Base-by-base conservation (phyloP, 306 rosid species). In the Ceratonia siliqua region DNA sequence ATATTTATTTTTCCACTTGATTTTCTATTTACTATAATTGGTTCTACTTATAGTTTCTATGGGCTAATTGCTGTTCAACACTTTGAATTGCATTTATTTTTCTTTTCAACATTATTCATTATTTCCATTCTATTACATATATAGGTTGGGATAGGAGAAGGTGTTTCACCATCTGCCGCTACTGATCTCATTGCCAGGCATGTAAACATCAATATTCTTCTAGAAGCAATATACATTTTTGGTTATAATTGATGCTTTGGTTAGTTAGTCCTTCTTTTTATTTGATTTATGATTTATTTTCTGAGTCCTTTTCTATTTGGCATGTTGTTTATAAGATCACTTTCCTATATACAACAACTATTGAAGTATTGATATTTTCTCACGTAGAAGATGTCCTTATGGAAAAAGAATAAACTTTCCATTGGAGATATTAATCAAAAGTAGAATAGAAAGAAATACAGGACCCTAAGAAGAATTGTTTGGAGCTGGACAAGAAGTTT, bases 111-210 rank as follows among this genome's bases (percentile, higher is more conserved):
- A 48, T 8, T 62, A 69, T 41, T 83, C 59, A 73, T 80, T 33
- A 66, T 21, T 77, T 70, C 36, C 55, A 66, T 73, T 74, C 65
- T 35, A 13, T 82, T 75, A 50, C 55, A 71, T 75, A 35, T 80
- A 27, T 83, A 94, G 99, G 99, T 94, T 82, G 99, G 99, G 55
- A 92, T 94, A 50, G 99, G 99, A n/a, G 99, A 94, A 87, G 99
- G 97, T 10, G 96, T 94, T 84, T 94, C 99, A 73, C 99, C 99
- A n/a, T 90, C 98, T 3, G 95, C 99, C 59, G 99, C 99, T 76
- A 94, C 98, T 17, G 97, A 94, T 84, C 89, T 94, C 56, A 94
- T 94, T 70, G 99, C 98, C 89, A 94, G 97, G 98, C 92, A 92
- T 77, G 97, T 88, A 56, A 80, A 80, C 49, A 78, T 87, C 62